phyloP scores from a whole-genome alignment of 1,284 basidiomycete genomes.

The Apiotrichum laibachii region DNA sequence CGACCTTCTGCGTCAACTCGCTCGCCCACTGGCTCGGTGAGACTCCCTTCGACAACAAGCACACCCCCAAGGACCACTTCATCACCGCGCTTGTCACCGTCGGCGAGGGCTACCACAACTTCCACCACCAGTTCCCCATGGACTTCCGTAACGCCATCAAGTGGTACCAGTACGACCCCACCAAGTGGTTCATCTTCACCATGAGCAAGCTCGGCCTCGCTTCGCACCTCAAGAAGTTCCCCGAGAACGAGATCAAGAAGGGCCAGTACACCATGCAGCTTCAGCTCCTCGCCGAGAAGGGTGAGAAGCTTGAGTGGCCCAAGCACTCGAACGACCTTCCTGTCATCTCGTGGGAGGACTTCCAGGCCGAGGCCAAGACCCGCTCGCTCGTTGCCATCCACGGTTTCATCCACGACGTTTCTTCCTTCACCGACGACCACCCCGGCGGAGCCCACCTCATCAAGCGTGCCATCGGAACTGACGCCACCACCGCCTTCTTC shows the following conservation, averaged over 20 bases:
- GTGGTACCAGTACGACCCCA: constrained; percentile 77
- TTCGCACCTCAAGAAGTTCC: constrained; percentile 84
- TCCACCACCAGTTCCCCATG: constrained; percentile 90
- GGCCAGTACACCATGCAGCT: constrained; percentile 91
- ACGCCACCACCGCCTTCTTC: constrained; percentile 89
- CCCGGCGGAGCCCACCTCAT: constrained; percentile 73
- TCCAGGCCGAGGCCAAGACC: constrained; percentile 68
- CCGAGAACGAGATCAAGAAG: constrained; percentile 88
- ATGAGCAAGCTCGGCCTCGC: constrained; percentile 69
- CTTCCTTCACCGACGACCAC: constrained; percentile 83
- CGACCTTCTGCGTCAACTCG: constrained; percentile 93
- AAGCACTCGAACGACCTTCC: constrained; percentile 62
- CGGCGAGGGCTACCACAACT: constrained; percentile 95
- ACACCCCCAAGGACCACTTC: constrained; percentile 84
- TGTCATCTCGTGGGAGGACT: constrained; percentile 77
- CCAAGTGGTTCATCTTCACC: constrained; percentile 84
- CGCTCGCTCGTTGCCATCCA: constrained; percentile 76
- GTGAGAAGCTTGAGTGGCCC: constrained; percentile 74
- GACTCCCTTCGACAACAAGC: constrained; percentile 89
- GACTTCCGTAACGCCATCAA: constrained; percentile 91
- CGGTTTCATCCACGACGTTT: constrained; percentile 88
- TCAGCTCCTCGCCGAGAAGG: constrained; percentile 70
- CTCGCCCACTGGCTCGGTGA: constrained; percentile 93
- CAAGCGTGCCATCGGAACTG: constrained; percentile 66
- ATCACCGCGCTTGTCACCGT: constrained; percentile 82